Conservation (phyloP, 2,329 filamentous ascomycete genomes). For the Aspergillus brasiliensis region DNA sequence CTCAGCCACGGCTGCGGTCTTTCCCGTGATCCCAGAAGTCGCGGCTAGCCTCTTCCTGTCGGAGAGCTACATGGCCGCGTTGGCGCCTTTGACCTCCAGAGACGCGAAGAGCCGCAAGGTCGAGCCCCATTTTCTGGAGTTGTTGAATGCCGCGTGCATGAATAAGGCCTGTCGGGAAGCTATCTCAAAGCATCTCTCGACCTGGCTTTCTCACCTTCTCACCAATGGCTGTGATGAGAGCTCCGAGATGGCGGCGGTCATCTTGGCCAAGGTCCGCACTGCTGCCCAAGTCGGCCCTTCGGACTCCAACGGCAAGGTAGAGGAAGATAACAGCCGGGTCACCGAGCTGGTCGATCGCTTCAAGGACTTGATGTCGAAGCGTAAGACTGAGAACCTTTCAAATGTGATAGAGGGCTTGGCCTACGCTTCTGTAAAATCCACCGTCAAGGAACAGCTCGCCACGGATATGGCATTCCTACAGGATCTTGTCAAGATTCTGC, state of each 20-base stretch:
- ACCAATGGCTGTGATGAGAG: slow-evolving; percentile 65
- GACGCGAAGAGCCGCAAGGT: slow-evolving; percentile 84
- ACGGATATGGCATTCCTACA: slow-evolving; percentile 69
- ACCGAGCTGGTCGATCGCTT: slow-evolving; percentile 58
- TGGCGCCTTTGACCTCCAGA: slow-evolving; percentile 74
- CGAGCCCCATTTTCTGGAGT: slow-evolving; percentile 81
- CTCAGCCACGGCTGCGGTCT: slow-evolving; percentile 85
- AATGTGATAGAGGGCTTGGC: slow-evolving; percentile 87
- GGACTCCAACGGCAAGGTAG: slow-evolving; percentile 33
- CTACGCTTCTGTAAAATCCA: slow-evolving; percentile 83
- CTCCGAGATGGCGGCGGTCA: slow-evolving; percentile 65
- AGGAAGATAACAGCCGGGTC: slow-evolving; percentile 49
- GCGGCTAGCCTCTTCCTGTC: slow-evolving; percentile 80
- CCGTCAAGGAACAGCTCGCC: slow-evolving; percentile 78
- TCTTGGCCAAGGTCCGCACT: slow-evolving; percentile 65
- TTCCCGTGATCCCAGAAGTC: slow-evolving; percentile 78
- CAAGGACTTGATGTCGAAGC: slow-evolving; percentile 49
- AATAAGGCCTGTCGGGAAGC: slow-evolving; percentile 79
- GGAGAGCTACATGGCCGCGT: slow-evolving; percentile 78
- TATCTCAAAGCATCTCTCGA: slow-evolving; percentile 78
- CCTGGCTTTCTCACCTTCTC: slow-evolving; percentile 85
- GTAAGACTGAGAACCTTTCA: slow-evolving; percentile 60
- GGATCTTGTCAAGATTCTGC: slow-evolving; percentile 59
- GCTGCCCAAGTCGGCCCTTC: slow-evolving; percentile 36
- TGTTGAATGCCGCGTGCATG: slow-evolving; percentile 90